phyloP scores from a whole-genome alignment of 2,329 filamentous ascomycete species.

The Talaromyces rugulosus region DNA sequence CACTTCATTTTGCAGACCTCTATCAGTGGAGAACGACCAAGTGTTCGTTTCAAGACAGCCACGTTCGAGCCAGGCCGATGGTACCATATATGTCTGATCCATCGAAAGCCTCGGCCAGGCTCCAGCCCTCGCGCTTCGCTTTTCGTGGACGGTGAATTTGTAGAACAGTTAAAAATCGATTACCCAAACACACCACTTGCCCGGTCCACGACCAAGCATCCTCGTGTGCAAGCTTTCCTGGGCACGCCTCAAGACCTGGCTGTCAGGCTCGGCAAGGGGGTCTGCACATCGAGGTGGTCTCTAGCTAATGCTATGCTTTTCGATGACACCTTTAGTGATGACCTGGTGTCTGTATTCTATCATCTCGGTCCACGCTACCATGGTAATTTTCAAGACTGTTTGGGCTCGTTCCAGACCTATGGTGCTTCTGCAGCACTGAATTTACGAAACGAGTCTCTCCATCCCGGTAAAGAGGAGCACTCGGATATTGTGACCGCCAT shows the following conservation, averaged over 20 bases:
- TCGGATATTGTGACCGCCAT: constrained; percentile 92
- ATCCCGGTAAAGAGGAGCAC: constrained; percentile 81
- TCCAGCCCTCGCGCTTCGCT: constrained; percentile 76
- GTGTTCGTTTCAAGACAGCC: constrained; percentile 85
- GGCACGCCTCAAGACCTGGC: constrained; percentile 89
- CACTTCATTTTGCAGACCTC: constrained; percentile 97
- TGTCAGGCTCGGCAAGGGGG: constrained; percentile 65
- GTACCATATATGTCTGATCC: constrained; percentile 92
- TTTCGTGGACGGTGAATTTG: constrained; percentile 89
- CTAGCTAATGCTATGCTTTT: constrained; percentile 86
- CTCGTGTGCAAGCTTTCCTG: constrained; percentile 81
- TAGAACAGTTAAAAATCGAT: constrained; percentile 82
- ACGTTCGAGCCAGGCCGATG: constrained; percentile 71
- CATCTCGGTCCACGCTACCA: constrained; percentile 86
- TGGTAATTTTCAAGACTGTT: constrained; percentile 93
- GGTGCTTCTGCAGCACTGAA: constrained; percentile 86
- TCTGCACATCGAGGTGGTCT: constrained; percentile 78
- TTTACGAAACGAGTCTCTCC: constrained; percentile 83
- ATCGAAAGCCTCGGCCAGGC: constrained; percentile 72
- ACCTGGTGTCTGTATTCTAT: constrained; percentile 84
- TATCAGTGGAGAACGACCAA: constrained; percentile 77
- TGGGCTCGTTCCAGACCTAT: constrained; percentile 96
- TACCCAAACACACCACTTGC: constrained; percentile 75
- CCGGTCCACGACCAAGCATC: constrained; percentile 46
- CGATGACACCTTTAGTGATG: constrained; percentile 81